A percentile compares a stretch with the other conserved stretches of the same genome.
Evolutionary conservation across 2,329 filamentous ascomycete species (phyloP).

Genomic region (Fusarium clavum): DNA sequence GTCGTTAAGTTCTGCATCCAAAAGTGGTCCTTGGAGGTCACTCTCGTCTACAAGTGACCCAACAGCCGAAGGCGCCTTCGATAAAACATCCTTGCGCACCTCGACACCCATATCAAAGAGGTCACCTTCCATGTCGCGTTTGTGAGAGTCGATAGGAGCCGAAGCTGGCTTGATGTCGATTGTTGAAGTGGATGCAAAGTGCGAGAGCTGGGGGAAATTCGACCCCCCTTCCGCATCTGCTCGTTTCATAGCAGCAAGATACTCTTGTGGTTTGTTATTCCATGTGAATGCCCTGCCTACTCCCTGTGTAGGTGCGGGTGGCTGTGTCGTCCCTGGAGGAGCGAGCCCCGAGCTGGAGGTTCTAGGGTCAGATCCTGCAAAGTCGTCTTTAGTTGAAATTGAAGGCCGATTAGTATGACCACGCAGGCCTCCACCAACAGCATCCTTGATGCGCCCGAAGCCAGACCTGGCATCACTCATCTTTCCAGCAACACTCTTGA

Average conservation of each 20-base stretch:
- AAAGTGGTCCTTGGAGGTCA: constrained; percentile 67
- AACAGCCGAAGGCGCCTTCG: constrained; percentile 64
- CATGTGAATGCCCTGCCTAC: constrained; percentile 68
- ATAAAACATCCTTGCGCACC: constrained; percentile 56
- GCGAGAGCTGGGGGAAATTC: constrained; percentile 41
- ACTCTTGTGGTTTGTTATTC: constrained; percentile 73
- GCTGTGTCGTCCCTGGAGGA: constrained; percentile 48
- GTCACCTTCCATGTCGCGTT: constrained; percentile 43
- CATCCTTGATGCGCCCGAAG: constrained; percentile 86
- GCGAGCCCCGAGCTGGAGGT: constrained; percentile 24
- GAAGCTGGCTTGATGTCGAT: constrained; percentile 41
- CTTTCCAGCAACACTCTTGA: constrained; percentile 83
- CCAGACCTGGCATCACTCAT: constrained; percentile 85
- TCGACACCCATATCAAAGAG: constrained; percentile 53
- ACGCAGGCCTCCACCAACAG: constrained; percentile 72
- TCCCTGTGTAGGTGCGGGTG: constrained; percentile 49
- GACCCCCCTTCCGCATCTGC: constrained; percentile 48
- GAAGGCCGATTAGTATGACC: constrained; percentile 67
- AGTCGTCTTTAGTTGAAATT: constrained; percentile 62
- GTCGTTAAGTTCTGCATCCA: constrained; percentile 60
- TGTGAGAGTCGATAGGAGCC: constrained; percentile 40
- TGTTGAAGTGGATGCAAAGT: constrained; percentile 46
- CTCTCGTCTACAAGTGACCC: constrained; percentile 70
- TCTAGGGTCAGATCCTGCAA: constrained; percentile 50
- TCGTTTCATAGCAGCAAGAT: constrained; percentile 57